phyloP scores from a whole-genome alignment of 192 early-diverging fungal species.

The Backusella parvicylindrica region DNA sequence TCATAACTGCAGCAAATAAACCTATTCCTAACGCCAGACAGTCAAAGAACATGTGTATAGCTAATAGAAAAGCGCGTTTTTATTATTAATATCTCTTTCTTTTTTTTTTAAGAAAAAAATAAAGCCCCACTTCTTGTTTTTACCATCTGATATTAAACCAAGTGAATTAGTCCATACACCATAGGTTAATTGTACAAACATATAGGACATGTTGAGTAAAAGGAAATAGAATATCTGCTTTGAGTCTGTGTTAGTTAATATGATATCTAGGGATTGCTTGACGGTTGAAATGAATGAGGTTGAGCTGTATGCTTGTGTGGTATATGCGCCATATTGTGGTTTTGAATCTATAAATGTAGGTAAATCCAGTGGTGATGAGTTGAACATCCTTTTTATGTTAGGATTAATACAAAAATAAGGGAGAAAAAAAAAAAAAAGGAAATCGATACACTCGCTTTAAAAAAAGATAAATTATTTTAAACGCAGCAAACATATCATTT shows the following conservation, averaged over 20 bases:
- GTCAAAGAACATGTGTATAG: conserved; percentile 98
- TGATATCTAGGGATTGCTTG: conserved; percentile 41
- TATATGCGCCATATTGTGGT: conserved; percentile 23
- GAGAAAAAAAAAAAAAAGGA: not conserved
- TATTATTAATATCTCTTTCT: not conserved
- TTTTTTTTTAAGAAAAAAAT: not conserved
- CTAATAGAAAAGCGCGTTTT: conserved; percentile 31
- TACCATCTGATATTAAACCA: conserved; percentile 87
- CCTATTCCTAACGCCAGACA: conserved; percentile 87
- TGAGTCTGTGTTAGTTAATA: conserved; percentile 72
- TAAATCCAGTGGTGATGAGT: conserved; percentile 24
- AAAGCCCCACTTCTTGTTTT: conserved; percentile 5
- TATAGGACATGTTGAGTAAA: conserved; percentile 88
- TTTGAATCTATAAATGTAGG: conserved; percentile 34
- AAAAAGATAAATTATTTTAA: not conserved
- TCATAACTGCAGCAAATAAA: conserved; percentile 84
- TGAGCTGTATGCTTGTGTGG: not conserved
- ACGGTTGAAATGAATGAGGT: conserved; percentile 13
- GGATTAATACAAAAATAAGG: not conserved
- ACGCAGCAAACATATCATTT: too few relatives aligned
- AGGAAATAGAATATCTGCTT: conserved; percentile 94
- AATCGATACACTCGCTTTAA: not conserved
- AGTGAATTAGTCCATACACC: conserved; percentile 82
- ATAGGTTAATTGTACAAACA: conserved; percentile 84
- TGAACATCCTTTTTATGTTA: conserved; percentile 13